These are phyloP conservation scores for Phytophthora agathidicida DNA, from an alignment of 352 stramenopile genomes.

Conservation along the genomic window DNA sequence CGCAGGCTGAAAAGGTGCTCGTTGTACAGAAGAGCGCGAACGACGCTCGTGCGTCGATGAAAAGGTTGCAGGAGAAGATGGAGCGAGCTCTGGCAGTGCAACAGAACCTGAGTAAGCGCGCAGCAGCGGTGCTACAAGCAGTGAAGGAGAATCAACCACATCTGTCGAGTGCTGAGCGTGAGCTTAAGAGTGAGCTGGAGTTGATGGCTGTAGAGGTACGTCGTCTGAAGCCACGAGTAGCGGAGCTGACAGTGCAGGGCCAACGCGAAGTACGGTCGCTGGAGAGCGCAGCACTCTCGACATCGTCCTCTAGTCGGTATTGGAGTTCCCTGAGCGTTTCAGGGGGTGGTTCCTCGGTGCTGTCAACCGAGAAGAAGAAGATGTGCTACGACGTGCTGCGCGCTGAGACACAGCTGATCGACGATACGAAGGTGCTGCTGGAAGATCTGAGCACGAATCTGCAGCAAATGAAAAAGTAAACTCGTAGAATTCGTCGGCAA, in stretches of 20 bases:
- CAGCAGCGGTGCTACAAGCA: slow-evolving; percentile 74
- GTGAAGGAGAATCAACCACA: slow-evolving; percentile 85
- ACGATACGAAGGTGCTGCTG: slow-evolving; percentile 74
- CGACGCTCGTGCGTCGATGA: slow-evolving; percentile 40
- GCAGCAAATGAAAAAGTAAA: slow-evolving; percentile 42
- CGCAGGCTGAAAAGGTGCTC: slow-evolving; percentile 50
- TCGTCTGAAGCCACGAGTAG: slow-evolving; percentile 73
- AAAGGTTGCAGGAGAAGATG: slow-evolving; percentile 59
- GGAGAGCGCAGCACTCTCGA: slow-evolving; percentile 39
- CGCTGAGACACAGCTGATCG: slow-evolving; percentile 83
- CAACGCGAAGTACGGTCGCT: slow-evolving; percentile 64
- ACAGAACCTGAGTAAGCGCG: slow-evolving; percentile 77
- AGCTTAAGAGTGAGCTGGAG: slow-evolving; percentile 78
- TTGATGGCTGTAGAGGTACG: slow-evolving; percentile 64
- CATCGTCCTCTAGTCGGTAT: slow-evolving; percentile 28
- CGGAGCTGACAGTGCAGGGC: slow-evolving; percentile 70
- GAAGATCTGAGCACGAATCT: slow-evolving; percentile 67
- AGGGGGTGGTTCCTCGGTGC: slow-evolving; percentile 4
- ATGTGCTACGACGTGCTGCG: slow-evolving; percentile 86
- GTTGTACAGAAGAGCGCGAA: slow-evolving; percentile 45
- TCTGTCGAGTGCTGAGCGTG: slow-evolving; percentile 72
- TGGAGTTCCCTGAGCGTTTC: slow-evolving; percentile 17
- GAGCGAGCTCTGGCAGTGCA: slow-evolving; percentile 67
- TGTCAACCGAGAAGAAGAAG: slow-evolving; percentile 79
- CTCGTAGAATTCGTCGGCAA: neutral